phyloP scores from a whole-genome alignment of 139 green algal genomes.

The Zygnema circumcarinatum region DNA sequence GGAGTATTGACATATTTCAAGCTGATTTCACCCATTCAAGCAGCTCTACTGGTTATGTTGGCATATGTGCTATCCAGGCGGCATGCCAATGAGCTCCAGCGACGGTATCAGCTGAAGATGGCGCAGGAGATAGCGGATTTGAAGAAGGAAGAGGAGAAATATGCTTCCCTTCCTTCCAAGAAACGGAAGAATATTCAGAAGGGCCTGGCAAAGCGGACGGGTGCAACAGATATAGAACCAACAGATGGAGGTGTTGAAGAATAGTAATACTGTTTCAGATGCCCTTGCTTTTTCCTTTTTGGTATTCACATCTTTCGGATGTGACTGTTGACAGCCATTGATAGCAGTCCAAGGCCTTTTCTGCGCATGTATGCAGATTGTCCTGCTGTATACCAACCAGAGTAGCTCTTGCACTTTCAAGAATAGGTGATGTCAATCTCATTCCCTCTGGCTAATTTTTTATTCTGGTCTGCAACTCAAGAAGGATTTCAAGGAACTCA shows the following conservation, averaged over 20 bases:
- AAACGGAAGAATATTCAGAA: conserved; percentile 33
- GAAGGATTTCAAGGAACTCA: no score
- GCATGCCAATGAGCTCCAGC: conserved; percentile 34
- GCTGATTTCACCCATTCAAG: conserved; percentile 16
- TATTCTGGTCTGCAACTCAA: no score
- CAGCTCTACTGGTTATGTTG: conserved; percentile 26
- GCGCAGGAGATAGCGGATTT: conserved; percentile 3
- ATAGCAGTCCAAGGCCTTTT: no score
- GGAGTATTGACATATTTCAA: conserved; percentile 15
- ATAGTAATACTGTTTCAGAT: no score
- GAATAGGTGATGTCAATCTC: no score
- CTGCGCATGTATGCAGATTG: no score
- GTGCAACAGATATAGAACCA: neutral
- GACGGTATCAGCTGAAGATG: conserved; percentile 13
- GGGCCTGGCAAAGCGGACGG: neutral
- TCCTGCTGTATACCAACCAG: no score
- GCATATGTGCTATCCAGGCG: conserved; percentile 27
- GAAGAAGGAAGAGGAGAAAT: conserved; percentile 26
- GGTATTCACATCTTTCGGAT: no score
- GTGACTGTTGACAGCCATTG: no score
- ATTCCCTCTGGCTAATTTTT: no score
- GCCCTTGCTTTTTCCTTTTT: no score
- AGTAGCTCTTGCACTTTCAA: no score
- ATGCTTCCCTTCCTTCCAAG: neutral
- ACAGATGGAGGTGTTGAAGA: neutral